Base-by-base conservation (phyloP, 2,329 filamentous ascomycete genomes). In the Trichoderma sp. region DNA sequence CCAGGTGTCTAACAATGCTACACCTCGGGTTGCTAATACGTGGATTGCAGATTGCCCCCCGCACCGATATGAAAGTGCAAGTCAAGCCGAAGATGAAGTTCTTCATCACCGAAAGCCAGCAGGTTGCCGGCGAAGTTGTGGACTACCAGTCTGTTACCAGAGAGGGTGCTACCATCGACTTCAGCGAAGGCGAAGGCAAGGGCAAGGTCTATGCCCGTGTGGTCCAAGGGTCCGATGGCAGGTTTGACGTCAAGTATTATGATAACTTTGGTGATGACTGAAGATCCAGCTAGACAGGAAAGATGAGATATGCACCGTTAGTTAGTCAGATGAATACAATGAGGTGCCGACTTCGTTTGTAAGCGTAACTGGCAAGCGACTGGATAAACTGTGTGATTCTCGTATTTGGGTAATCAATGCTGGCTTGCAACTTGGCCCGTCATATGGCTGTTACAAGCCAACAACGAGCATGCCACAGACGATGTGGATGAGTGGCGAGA, bases 21-120 rank as follows among this genome's bases (percentile, higher is more conserved):
- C 26, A 3, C 15, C 26, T 7, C n/a, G 7, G 1, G 12, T 47
- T 7, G 34, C 56, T 54, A 41, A 65, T 45, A 28, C 5, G 12
- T 43, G 7, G 26, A 54, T n/a, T 30, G 28, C 47, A 65, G 63
- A 47, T 65, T 41, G 63, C 63, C 17, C 57, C 63, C 47, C 39
- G 7, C 3, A 62, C 47, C 48, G 41, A 62, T 21, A 58, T 50
- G 63, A 62, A 54, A 6, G 21, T 65, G 17, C 63, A 65, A 14
- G 26, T 65, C 5, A 62, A 28, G 5, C 63, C 63, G 17, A 65
- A 56, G 28, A 39, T 65, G 56, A 65, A 56, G 28, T 65, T 65
- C 47, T 62, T 55, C 5, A n/a, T 65, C 24, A 17, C 39, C 5
- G 63, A 65, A 30, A 62, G 63, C 5, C 63, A 65, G 0, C 63